Percentiles rank a stretch among this genome's conserved stretches.
Conservation (phyloP, 768 basidiomycete species). For the Tricholoma terreum region DNA sequence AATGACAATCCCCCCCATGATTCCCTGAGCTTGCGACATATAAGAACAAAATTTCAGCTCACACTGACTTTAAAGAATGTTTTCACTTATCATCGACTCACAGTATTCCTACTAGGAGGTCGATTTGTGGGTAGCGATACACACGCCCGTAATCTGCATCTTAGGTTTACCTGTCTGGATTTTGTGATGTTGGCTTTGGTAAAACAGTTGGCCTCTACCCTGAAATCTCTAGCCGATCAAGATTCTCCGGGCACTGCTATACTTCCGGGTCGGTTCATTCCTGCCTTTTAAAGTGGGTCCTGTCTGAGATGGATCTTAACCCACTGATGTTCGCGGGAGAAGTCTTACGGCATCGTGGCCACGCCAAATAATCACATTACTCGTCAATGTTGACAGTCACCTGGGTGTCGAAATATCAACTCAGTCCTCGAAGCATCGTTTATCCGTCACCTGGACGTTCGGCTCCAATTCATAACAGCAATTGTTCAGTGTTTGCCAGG, state of each 20-base stretch:
- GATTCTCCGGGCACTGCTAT: not conserved
- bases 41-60: no score
- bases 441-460: not conserved
- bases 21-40: no score
- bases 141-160: not conserved
- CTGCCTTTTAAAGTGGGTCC: not conserved
- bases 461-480: not conserved
- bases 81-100: no score
- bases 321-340: not conserved
- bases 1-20: no score
- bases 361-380: not conserved
- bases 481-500: not conserved
- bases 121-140: not conserved
- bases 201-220: not conserved
- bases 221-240: not conserved
- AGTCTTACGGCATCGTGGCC: not conserved
- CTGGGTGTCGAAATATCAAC: not conserved
- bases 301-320: not conserved
- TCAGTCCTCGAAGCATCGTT: not conserved
- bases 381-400: not conserved
- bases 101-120: no score
- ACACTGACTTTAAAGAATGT: no score
- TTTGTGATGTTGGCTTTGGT: not conserved
- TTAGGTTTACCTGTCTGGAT: not conserved
- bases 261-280: slow-evolving; percentile 1